phyloP scores from a whole-genome alignment of 805 yeast genomes.

The Candida sphagnicola region DNA sequence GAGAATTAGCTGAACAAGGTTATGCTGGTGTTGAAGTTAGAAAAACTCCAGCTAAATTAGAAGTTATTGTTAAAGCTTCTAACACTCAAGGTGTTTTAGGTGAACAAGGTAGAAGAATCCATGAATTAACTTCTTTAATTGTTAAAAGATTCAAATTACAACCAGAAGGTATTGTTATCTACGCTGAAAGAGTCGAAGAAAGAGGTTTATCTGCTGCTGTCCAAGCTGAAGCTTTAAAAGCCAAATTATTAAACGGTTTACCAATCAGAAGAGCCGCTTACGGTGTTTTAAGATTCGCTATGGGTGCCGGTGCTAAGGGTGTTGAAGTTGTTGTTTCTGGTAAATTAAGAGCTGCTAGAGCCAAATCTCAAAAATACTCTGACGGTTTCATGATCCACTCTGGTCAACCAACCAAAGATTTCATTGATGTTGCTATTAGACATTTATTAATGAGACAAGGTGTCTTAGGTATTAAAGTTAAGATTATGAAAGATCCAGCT shows the following conservation, averaged over 20 bases:
- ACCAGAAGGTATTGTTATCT: conserved; percentile 89
- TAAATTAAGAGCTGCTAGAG: conserved; percentile 99
- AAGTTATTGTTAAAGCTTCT: conserved; percentile 97
- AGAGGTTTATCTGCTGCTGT: conserved; percentile 99
- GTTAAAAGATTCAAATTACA: conserved; percentile 98
- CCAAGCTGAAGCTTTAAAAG: conserved; percentile 98
- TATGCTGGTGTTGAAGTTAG: conserved; percentile 99
- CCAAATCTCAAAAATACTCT: conserved; percentile 99
- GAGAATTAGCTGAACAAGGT: conserved; percentile 99
- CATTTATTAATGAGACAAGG: conserved; percentile 99
- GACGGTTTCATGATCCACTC: conserved; percentile 99
- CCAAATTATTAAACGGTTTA: conserved; percentile 97
- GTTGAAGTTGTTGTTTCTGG: conserved; percentile 99
- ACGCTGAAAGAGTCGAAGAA: conserved; percentile 99
- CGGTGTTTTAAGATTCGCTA: conserved; percentile 99
- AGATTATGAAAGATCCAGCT: conserved; percentile 99
- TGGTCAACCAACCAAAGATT: conserved; percentile 99
- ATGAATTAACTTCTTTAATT: conserved; percentile 94
- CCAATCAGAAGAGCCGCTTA: conserved; percentile 99
- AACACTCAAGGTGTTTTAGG: conserved; percentile 98
- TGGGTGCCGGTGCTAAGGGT: conserved; percentile 99
- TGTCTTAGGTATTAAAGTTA: conserved; percentile 98
- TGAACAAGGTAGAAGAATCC: conserved; percentile 99
- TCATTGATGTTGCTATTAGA: conserved; percentile 98
- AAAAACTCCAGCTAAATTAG: conserved; percentile 96